Conservation (phyloP, 1,139 yeast genomes). For the Yamadazyma dushanensis region DNA sequence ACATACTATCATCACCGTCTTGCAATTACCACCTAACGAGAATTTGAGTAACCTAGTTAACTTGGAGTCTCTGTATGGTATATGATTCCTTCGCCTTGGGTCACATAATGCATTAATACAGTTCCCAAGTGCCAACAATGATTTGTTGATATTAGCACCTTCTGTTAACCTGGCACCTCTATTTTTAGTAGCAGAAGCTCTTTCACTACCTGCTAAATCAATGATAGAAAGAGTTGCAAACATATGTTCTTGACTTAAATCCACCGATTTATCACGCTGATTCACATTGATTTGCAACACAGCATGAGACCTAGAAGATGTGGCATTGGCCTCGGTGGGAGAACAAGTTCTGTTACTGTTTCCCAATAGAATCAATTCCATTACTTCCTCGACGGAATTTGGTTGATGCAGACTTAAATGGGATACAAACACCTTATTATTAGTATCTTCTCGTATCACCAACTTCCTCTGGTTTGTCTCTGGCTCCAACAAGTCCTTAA, state of each 20-base stretch:
- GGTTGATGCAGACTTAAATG: slow-evolving; percentile 72
- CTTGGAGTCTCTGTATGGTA: slow-evolving; percentile 90
- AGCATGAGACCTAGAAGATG: slow-evolving; percentile 91
- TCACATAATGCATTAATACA: slow-evolving; percentile 92
- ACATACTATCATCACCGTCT: slow-evolving; percentile 94
- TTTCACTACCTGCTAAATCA: slow-evolving; percentile 92
- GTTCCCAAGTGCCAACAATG: slow-evolving; percentile 85
- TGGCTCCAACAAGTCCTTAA: slow-evolving; percentile 72
- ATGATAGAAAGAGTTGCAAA: slow-evolving; percentile 83
- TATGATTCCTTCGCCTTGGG: slow-evolving; percentile 63
- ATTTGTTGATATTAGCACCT: slow-evolving; percentile 90
- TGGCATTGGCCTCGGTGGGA: slow-evolving; percentile 87
- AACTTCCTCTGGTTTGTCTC: slow-evolving; percentile 46
- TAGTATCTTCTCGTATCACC: slow-evolving; percentile 70
- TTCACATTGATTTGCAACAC: slow-evolving; percentile 78
- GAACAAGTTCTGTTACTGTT: slow-evolving; percentile 78
- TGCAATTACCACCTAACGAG: slow-evolving; percentile 92
- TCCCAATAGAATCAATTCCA: slow-evolving; percentile 74
- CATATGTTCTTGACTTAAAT: slow-evolving; percentile 64
- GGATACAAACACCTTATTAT: slow-evolving; percentile 67
- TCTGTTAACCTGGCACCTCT: slow-evolving; percentile 78
- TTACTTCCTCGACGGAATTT: slow-evolving; percentile 67
- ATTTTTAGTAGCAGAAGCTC: slow-evolving; percentile 88
- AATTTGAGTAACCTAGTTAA: slow-evolving; percentile 81
- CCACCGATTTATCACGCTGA: slow-evolving; percentile 63